Conservation (phyloP, 106 monocot species). For the Iris macrosiphon region DNA sequence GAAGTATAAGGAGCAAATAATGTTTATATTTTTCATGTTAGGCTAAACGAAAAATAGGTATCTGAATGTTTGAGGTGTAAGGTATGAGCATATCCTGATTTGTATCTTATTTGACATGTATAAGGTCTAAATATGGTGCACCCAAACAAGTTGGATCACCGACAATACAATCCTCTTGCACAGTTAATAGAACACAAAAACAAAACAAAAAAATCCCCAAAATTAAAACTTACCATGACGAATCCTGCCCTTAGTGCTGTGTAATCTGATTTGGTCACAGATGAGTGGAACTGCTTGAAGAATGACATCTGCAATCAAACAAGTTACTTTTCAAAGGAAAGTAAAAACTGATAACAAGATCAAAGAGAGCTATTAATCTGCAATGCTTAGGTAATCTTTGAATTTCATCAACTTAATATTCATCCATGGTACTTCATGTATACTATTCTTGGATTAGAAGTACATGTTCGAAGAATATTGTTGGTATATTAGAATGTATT, state of each 20-base stretch:
- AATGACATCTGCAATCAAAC: constrained; percentile 65
- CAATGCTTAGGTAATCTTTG: no score
- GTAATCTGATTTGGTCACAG: constrained; percentile 81
- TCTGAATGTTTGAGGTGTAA: not conserved
- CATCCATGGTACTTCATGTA: no score
- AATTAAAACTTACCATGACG: constrained; percentile 39
- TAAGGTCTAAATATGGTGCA: no score
- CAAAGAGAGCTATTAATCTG: no score
- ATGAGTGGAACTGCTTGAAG: constrained; percentile 77
- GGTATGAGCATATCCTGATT: not conserved
- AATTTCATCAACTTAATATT: no score
- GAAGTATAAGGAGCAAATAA: constrained; percentile 3
- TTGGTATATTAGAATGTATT: no score
- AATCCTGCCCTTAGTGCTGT: constrained; percentile 63
- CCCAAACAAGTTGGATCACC: no score
- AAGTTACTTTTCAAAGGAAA: not conserved
- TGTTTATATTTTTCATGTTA: not conserved
- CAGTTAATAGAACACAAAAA: not conserved
- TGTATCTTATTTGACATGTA: not conserved
- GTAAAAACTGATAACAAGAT: not conserved
- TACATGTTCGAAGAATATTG: no score
- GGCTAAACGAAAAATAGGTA: not conserved
- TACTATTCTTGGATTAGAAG: no score
- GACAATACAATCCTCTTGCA: not conserved
- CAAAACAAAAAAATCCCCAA: not conserved